Evolutionary conservation across 352 stramenopile genomes (phyloP), one percentile per base, ranked within the genome.

Genomic region (Pythium phragmiticola): DNA sequence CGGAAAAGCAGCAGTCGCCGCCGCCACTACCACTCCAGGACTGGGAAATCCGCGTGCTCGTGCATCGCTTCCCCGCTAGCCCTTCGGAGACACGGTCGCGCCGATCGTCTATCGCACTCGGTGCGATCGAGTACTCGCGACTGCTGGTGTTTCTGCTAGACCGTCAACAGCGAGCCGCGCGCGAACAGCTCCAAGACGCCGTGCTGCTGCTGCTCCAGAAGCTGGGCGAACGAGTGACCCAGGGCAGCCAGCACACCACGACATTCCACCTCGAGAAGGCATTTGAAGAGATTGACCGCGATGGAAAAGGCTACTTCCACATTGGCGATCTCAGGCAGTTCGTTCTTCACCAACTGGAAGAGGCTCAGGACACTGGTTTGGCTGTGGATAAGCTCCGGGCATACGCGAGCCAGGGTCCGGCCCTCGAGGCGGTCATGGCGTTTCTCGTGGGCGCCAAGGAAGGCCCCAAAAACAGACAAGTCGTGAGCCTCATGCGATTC

Each of bases 131-230:
- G 33, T 89, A 84, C 45, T 65, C 70, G 19, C 73, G 67, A 4
- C 53, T 89, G 36, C 49, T 89, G 0, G 72, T 86, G 21, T 81
- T 77, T 55, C 58, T 89, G n/a, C 42, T 82, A 7, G 76, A 84
- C 3, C 56, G 52, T 6, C 72, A 89, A 21, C 77, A 81, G 19
- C 61, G 66, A 17, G 42, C 57, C 2, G 50, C 63, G 0, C 51
- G 70, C 26, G 37, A 69, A 11, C 26, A 36, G 33, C 66, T 88
- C 0, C 61, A 76, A 33, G 14, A 37, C 11, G 52, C 43, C 4
- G 65, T 83, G 2, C 5, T 77, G 2, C 7, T 59, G 6, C 53
- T 73, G 36, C 73, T 86, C 26, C 54, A 65, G 8, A 33, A 57
- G 6, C 65, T 57, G 23, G 69, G 67, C 16, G 36, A 46, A 21